Evolutionary conservation across 169 alveolate genomes (phyloP), one percentile per base, ranked within the genome.

Genomic region (Babesia bigemina): DNA sequence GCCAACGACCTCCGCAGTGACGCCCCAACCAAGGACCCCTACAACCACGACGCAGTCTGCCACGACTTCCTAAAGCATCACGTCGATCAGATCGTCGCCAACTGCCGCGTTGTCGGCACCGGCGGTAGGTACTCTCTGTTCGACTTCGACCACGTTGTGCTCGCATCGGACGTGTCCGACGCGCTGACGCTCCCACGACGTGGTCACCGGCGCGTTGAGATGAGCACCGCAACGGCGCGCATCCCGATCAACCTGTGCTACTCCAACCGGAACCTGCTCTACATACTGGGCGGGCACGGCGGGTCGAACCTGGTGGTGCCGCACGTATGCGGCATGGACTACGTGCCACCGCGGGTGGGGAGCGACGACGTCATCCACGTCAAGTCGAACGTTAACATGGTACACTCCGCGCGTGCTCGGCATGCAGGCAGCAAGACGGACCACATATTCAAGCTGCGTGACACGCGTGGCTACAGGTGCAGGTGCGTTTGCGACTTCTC

Each of bases 351-450:
- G 36, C 6, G 21, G 12, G 0, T 6, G 42, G 53, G 21, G n/a
- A n/a, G n/a, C 14, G 65, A 52, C 55, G 57, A 67, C 44, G 45
- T 67, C 55, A 29, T 67, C n/a, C 76, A 67, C 16, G 76, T 67
- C 57, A 67, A 67, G n/a, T 21, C 73, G 22, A 24, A 47, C 24
- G 21, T 59, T 0, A 16, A 11, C 42, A 4, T 11, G 28, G 21
- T 2, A 22, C 3, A 21, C 39, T 45, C 44, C 0, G 8, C 62
- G 8, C 73, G 73, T n/a, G 42, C 74, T 6, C 47, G 74, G 4
- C n/a, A 45, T 22, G 17, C 52, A 0, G 33, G 26, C 13, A 9
- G n/a, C n/a, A 58, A 36, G 11, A 58, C 33, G 24, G 76, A 67
- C 42, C 53, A 67, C 28, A 45, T 53, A 11, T 67, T 67, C 45